phyloP scores from a whole-genome alignment of 352 stramenopile species.

The Sclerospora graminicola region DNA sequence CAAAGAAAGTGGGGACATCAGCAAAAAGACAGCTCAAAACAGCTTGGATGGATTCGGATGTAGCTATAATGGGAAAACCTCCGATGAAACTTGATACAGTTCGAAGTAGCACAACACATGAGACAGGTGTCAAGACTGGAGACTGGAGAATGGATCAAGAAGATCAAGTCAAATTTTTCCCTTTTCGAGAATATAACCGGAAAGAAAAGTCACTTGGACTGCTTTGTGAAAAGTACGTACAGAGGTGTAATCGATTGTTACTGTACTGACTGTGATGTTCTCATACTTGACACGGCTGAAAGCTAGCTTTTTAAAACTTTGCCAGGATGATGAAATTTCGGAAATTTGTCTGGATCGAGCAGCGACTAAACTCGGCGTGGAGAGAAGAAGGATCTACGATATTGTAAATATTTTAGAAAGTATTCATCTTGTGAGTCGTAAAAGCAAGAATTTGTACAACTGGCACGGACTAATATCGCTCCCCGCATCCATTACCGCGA shows the following conservation, averaged over 20 bases:
- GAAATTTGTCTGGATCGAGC: slow-evolving; percentile 74
- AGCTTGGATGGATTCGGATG: slow-evolving; percentile 14
- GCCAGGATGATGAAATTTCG: slow-evolving; percentile 45
- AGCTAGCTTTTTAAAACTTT: slow-evolving; percentile 68
- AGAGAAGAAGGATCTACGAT: slow-evolving; percentile 94
- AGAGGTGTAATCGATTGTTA: not conserved
- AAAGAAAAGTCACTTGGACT: slow-evolving; percentile 83
- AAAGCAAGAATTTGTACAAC: slow-evolving; percentile 95
- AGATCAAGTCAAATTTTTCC: slow-evolving; percentile 41
- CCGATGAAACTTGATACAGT: slow-evolving; percentile 1
- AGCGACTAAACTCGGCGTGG: slow-evolving; percentile 70
- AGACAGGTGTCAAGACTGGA: slow-evolving; percentile 10
- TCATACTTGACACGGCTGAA: not conserved
- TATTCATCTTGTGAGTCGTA: slow-evolving; percentile 90
- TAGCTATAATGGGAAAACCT: slow-evolving; percentile 2
- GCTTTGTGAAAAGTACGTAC: slow-evolving; percentile 76
- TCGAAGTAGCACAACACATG: slow-evolving; percentile 1
- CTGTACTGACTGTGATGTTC: not conserved
- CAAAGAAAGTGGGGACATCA: slow-evolving; percentile 37
- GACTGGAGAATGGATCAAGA: slow-evolving; percentile 20
- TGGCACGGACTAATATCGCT: slow-evolving; percentile 74
- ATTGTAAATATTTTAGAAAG: slow-evolving; percentile 97
- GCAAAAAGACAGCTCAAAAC: slow-evolving; percentile 29
- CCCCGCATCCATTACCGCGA: slow-evolving; percentile 48
- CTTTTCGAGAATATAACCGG: slow-evolving; percentile 79